Percentiles rank a stretch among this genome's conserved stretches.
Conservation (phyloP, 2,329 filamentous ascomycete species). For the Domatiomyces catenatus region DNA sequence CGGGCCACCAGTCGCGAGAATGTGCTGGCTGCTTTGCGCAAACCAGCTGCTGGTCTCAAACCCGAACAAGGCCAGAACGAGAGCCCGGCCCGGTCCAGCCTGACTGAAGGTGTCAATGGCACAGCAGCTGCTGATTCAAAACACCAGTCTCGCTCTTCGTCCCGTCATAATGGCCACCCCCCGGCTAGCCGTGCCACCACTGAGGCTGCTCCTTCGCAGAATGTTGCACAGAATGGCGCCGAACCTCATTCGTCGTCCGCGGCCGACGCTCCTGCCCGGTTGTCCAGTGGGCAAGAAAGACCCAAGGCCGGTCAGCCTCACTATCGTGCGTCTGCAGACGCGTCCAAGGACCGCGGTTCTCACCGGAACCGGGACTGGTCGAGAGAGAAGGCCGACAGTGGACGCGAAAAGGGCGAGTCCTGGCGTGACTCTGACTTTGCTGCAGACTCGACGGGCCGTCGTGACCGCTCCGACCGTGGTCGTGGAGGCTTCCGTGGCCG, state of each 20-base stretch:
- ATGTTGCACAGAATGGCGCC: constrained; percentile 3
- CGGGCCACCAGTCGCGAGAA: constrained; percentile 24
- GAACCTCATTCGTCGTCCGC: constrained; percentile 11
- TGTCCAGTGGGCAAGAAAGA: constrained; percentile 21
- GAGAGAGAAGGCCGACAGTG: constrained; percentile 19
- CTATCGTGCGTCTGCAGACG: constrained; percentile 4
- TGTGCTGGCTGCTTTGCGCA: constrained; percentile 20
- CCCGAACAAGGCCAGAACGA: constrained; percentile 2
- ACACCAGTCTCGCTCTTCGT: constrained; percentile 13
- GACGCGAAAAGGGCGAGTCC: constrained; percentile 17
- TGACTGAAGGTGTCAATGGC: not conserved
- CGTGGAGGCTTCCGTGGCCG: constrained; percentile 27
- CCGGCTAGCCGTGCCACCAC: not conserved
- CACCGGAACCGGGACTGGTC: constrained; percentile 17
- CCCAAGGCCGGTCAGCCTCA: constrained; percentile 12
- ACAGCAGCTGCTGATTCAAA: not conserved
- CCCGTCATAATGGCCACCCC: constrained; percentile 9
- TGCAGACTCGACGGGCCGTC: constrained; percentile 23
- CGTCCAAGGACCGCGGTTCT: constrained; percentile 7
- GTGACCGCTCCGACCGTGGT: constrained; percentile 26
- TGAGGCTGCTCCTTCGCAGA: not conserved
- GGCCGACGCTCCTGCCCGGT: constrained; percentile 13
- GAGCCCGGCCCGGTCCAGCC: not conserved
- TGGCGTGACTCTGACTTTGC: constrained; percentile 24
- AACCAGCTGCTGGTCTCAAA: constrained; percentile 20